These are phyloP conservation scores for Zymoseptoria brevis DNA, from an alignment of 2,329 filamentous ascomycete species.

Conservation along the genomic window DNA sequence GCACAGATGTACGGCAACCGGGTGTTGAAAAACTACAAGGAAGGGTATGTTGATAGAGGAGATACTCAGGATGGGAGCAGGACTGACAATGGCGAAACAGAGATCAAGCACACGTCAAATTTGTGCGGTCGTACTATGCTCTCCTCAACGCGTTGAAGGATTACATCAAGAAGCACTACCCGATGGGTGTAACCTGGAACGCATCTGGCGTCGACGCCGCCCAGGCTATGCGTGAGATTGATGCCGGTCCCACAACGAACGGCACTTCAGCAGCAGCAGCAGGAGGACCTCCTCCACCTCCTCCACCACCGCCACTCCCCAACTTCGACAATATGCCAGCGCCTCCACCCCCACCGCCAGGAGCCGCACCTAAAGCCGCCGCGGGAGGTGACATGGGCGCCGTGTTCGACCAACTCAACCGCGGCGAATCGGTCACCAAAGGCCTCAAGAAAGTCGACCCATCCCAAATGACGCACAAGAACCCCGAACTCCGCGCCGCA, in stretches of 20 bases:
- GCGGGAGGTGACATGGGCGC: constrained; percentile 61
- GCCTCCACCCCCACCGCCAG: constrained; percentile 53
- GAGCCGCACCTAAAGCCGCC: constrained; percentile 36
- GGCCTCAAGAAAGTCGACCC: constrained; percentile 88
- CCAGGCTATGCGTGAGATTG: constrained; percentile 56
- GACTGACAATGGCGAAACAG: constrained; percentile 36
- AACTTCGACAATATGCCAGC: constrained; percentile 44
- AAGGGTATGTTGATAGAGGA: constrained; percentile 47
- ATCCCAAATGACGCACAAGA: constrained; percentile 98
- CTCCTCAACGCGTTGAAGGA: constrained; percentile 76
- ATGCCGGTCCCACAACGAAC: constrained; percentile 30
- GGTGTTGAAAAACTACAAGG: constrained; percentile 84
- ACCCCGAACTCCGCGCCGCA: constrained; percentile 70
- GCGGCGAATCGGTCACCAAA: constrained; percentile 78
- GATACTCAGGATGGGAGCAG: neutral
- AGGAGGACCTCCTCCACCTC: constrained; percentile 51
- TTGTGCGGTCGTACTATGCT: constrained; percentile 86
- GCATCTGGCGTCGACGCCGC: constrained; percentile 63
- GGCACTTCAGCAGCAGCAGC: constrained; percentile 43
- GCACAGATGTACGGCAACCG: constrained; percentile 94
- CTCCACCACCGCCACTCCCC: constrained; percentile 56
- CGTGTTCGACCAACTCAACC: constrained; percentile 87
- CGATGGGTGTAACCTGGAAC: constrained; percentile 80
- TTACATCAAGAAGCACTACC: constrained; percentile 78
- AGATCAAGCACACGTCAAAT: constrained; percentile 73